phyloP scores from a whole-genome alignment of 345 rosid species.

The Citrus trifoliata region DNA sequence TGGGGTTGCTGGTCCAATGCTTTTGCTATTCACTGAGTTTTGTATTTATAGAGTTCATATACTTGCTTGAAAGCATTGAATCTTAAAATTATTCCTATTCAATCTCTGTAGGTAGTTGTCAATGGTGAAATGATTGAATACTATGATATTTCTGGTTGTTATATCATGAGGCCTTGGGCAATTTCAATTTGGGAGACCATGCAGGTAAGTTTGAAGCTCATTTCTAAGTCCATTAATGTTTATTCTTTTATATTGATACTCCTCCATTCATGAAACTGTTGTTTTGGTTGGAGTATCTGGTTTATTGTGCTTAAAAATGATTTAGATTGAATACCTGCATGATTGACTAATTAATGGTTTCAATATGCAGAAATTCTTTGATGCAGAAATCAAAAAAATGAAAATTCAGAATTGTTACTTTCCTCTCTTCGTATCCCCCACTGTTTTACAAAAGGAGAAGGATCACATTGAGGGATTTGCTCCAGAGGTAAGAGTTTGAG shows the following conservation, averaged over 20 bases:
- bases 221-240: background rate
- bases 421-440: slow-evolving; percentile 93
- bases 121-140: slow-evolving; percentile 91
- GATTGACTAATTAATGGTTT: slow-evolving; percentile 14
- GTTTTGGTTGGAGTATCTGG: background rate
- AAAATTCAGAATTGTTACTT: slow-evolving; percentile 90
- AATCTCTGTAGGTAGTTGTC: slow-evolving; percentile 69
- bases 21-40: background rate
- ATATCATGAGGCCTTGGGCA: slow-evolving; percentile 96
- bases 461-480: slow-evolving; percentile 97
- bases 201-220: slow-evolving; percentile 56
- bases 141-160: slow-evolving; percentile 96
- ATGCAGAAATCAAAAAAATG: slow-evolving; percentile 89
- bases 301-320: background rate
- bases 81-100: background rate
- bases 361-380: slow-evolving; percentile 71
- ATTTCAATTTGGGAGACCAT: slow-evolving; percentile 92
- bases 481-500: slow-evolving; percentile 63
- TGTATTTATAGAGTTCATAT: background rate
- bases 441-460: slow-evolving; percentile 85
- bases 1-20: background rate
- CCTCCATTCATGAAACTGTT: background rate
- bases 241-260: background rate
- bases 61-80: background rate
- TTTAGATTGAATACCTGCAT: background rate